These are phyloP conservation scores for Pestalotiopsis sp. DNA, from an alignment of 2,329 filamentous ascomycete genomes.

Conservation along the genomic window DNA sequence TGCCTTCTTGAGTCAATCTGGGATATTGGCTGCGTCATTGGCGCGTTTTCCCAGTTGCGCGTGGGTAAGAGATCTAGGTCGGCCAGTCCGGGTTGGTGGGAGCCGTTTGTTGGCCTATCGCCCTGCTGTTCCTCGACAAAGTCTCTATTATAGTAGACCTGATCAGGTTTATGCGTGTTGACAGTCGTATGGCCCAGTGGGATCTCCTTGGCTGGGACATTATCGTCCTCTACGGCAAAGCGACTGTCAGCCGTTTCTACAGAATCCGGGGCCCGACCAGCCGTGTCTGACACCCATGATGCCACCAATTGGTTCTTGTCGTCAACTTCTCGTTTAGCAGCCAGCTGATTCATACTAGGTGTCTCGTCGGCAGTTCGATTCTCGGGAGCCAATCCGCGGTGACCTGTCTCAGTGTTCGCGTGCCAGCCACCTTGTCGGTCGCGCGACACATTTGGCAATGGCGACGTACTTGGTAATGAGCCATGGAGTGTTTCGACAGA, in stretches of 20 bases:
- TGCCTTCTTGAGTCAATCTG: slow-evolving; percentile 29
- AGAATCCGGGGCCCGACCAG: slow-evolving; percentile 15
- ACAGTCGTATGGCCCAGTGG: slow-evolving; percentile 47
- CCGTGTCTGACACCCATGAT: slow-evolving; percentile 46
- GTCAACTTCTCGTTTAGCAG: slow-evolving; percentile 38
- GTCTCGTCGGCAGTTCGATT: slow-evolving; percentile 44
- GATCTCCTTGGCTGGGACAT: slow-evolving; percentile 42
- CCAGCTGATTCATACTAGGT: slow-evolving; percentile 50
- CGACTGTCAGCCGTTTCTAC: slow-evolving; percentile 16
- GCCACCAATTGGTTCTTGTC: slow-evolving; percentile 52
- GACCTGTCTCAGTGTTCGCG: slow-evolving; percentile 37
- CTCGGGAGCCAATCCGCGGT: slow-evolving; percentile 48
- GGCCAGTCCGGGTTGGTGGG: slow-evolving; percentile 34
- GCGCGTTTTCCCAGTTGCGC: slow-evolving; percentile 50
- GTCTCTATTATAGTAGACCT: slow-evolving; percentile 44
- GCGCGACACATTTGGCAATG: slow-evolving; percentile 28
- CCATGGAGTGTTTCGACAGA: slow-evolving; percentile 22
- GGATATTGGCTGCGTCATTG: slow-evolving; percentile 46
- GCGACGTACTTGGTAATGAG: slow-evolving; percentile 24
- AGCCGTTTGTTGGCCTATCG: slow-evolving; percentile 34
- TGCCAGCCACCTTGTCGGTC: slow-evolving; percentile 44
- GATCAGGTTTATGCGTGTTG: slow-evolving; percentile 49
- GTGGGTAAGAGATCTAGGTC: slow-evolving; percentile 52
- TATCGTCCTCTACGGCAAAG: slow-evolving; percentile 30
- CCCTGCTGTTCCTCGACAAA: slow-evolving; percentile 1